A percentile compares a stretch with the other conserved stretches of the same genome.
Conservation (phyloP, 169 alveolate species). For the Plasmodium inui region DNA sequence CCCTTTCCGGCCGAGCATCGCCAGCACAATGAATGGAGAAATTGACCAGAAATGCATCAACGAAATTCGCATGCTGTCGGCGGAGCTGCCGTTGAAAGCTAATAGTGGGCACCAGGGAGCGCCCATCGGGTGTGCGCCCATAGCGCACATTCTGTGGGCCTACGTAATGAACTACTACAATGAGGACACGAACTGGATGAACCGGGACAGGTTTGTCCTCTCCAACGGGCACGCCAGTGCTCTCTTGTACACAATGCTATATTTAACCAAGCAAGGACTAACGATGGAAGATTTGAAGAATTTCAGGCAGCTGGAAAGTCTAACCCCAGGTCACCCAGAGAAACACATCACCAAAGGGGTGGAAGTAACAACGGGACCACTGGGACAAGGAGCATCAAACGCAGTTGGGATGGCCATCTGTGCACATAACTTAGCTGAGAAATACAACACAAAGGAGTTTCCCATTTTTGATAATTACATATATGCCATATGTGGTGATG, state of each 20-base stretch:
- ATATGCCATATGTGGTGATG: slow-evolving; percentile 86
- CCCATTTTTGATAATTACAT: slow-evolving; percentile 83
- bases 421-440: slow-evolving; percentile 83
- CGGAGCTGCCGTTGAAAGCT: slow-evolving; percentile 78
- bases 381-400: slow-evolving; percentile 88
- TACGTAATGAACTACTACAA: slow-evolving; percentile 80
- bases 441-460: slow-evolving; percentile 82
- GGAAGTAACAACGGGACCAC: slow-evolving; percentile 87
- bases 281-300: slow-evolving; percentile 80
- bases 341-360: slow-evolving; percentile 81
- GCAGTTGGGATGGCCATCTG: slow-evolving; percentile 89
- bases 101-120: slow-evolving; percentile 90
- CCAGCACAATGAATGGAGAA: slow-evolving; percentile 11
- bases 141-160: slow-evolving; percentile 86
- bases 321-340: slow-evolving; percentile 89
- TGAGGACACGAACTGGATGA: slow-evolving; percentile 84
- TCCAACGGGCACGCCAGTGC: slow-evolving; percentile 89
- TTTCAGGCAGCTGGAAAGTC: slow-evolving; percentile 81
- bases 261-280: slow-evolving; percentile 82
- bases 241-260: slow-evolving; percentile 84
- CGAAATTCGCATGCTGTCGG: slow-evolving; percentile 75
- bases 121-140: slow-evolving; percentile 90
- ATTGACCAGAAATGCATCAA: slow-evolving; percentile 62
- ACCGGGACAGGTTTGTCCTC: slow-evolving; percentile 87
- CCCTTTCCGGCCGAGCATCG: background rate